These are phyloP conservation scores for Diaporthe helianthi DNA, from an alignment of 2,329 filamentous ascomycete species.

Conservation along the genomic window DNA sequence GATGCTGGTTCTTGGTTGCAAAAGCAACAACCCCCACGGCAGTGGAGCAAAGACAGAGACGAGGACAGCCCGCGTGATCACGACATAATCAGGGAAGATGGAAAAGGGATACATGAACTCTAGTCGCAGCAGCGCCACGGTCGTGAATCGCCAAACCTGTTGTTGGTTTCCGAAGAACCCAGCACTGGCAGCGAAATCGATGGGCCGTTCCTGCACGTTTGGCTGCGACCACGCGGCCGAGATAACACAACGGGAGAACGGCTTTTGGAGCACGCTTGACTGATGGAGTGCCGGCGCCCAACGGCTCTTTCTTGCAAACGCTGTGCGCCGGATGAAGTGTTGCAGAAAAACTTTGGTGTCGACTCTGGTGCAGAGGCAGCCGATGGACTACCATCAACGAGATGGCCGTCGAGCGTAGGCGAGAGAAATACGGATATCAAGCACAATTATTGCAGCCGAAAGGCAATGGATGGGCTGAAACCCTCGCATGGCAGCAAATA, in stretches of 20 bases:
- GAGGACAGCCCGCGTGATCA: too few species aligned
- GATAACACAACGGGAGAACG: background rate
- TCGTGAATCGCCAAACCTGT: background rate
- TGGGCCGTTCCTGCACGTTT: background rate
- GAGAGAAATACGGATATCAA: background rate
- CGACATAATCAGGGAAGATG: too few species aligned
- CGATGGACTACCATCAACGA: background rate
- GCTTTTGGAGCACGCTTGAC: background rate
- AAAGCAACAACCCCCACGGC: background rate
- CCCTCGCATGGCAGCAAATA: background rate
- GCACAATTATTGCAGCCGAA: background rate
- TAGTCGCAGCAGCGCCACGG: background rate
- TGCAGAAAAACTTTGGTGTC: background rate
- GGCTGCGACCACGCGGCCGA: background rate
- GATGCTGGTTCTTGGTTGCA: too few species aligned
- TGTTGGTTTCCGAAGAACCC: background rate
- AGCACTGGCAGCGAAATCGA: background rate
- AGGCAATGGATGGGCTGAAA: too few species aligned
- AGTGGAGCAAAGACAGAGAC: background rate
- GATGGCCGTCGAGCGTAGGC: too few species aligned
- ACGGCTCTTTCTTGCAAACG: too few species aligned
- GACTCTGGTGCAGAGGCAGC: background rate
- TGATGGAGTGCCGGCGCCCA: too few species aligned
- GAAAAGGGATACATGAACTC: rapidly evolving
- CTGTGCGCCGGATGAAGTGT: background rate